Conservation (phyloP, 768 basidiomycete genomes). For the Auricularia sp. region DNA sequence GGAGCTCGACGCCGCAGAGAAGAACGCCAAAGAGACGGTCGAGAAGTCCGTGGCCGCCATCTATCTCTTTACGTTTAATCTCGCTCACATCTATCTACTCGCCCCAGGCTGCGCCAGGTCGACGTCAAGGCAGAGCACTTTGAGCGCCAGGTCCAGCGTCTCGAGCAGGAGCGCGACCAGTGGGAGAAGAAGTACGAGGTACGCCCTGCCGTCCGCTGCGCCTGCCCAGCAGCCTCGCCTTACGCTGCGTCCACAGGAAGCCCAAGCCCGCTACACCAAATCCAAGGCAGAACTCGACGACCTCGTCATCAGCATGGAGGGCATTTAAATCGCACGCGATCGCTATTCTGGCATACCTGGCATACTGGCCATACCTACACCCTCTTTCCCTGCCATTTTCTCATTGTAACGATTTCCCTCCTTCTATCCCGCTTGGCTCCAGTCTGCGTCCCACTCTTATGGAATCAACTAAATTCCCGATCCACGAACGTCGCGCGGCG, state of each 20-base stretch:
- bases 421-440: neutral
- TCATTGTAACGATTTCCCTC: neutral
- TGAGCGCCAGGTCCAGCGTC: constrained; percentile 78
- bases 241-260: constrained; percentile 42
- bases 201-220: constrained; percentile 17
- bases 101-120: constrained; percentile 75
- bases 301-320: constrained; percentile 66
- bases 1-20: constrained; percentile 91
- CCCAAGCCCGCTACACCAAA: constrained; percentile 53
- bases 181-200: constrained; percentile 97
- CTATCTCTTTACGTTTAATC: neutral
- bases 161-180: constrained; percentile 82
- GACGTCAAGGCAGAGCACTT: constrained; percentile 99
- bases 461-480: neutral
- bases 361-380: neutral
- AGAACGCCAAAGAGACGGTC: constrained; percentile 90
- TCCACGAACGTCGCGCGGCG: neutral
- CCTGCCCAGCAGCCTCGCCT: neutral
- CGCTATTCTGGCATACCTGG: neutral
- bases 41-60: constrained; percentile 65
- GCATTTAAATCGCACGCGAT: constrained; percentile 36
- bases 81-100: constrained; percentile 4
- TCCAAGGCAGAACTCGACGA: constrained; percentile 80
- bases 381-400: neutral
- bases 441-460: neutral